phyloP scores from a whole-genome alignment of 768 basidiomycete genomes.

The Lentinula lateritia region DNA sequence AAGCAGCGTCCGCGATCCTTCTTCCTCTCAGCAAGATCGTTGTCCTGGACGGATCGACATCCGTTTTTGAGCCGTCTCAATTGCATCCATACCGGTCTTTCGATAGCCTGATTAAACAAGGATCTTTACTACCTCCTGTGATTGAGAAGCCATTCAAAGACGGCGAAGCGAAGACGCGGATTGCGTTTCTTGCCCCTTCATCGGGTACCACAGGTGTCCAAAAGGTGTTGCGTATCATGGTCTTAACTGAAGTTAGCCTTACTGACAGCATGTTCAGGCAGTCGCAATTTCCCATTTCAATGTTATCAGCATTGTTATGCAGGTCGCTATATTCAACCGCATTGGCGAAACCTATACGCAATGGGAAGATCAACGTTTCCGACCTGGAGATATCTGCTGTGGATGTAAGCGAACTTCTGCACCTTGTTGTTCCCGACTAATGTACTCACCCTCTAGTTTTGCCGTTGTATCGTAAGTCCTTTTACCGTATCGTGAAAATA shows the following conservation, averaged over 20 bases:
- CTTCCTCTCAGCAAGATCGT: conserved; percentile 22
- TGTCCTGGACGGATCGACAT: conserved; percentile 15
- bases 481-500: neutral
- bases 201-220: conserved; percentile 50
- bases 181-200: conserved; percentile 47
- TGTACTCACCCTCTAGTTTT: conserved; percentile 10
- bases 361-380: conserved; percentile 31
- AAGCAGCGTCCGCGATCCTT: conserved; percentile 18
- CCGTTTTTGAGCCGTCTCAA: conserved; percentile 3
- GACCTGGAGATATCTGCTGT: conserved; percentile 36
- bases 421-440: conserved; percentile 1
- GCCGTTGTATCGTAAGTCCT: conserved; percentile 16
- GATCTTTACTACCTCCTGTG: conserved; percentile 22
- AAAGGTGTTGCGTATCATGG: conserved; percentile 23
- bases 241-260: neutral
- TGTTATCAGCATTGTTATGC: conserved; percentile 38
- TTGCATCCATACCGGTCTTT: conserved; percentile 15
- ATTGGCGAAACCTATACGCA: conserved; percentile 23
- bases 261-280: conserved; percentile 23
- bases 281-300: conserved; percentile 44
- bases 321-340: conserved; percentile 30
- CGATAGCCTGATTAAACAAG: conserved; percentile 27
- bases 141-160: conserved; percentile 28
- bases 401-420: conserved; percentile 27
- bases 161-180: conserved; percentile 38